A percentile compares a stretch with the other conserved stretches of the same genome.
These are phyloP conservation scores for Raphanus raphanistrum DNA, from an alignment of 345 rosid species.

Conservation along the genomic window DNA sequence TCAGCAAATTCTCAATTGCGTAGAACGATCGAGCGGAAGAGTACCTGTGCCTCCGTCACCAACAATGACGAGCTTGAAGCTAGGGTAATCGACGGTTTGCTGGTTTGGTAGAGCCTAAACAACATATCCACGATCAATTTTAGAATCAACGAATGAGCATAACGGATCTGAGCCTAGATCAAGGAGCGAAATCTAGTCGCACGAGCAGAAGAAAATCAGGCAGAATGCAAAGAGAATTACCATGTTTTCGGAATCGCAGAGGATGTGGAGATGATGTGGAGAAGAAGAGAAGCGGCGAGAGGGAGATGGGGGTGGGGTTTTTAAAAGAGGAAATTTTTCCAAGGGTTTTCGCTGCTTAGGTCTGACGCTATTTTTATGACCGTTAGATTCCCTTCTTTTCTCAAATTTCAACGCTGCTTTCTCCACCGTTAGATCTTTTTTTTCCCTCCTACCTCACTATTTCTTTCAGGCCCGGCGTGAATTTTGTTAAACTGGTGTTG, in stretches of 20 bases:
- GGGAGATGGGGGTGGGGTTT: conserved; percentile 7
- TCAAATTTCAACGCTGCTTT: conserved; percentile 9
- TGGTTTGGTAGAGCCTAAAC: conserved; percentile 73
- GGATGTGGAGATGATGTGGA: neutral
- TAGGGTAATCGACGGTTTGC: conserved; percentile 65
- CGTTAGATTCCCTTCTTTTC: conserved; percentile 42
- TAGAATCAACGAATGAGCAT: neutral
- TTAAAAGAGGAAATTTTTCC: conserved; percentile 14
- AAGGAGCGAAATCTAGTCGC: neutral
- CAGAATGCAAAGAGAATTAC: neutral
- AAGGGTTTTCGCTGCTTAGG: conserved; percentile 39
- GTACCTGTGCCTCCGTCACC: conserved; percentile 96
- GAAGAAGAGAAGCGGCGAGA: conserved; percentile 9
- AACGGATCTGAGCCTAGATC: conserved; percentile 12
- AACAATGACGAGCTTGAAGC: conserved; percentile 91
- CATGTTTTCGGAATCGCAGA: conserved; percentile 10
- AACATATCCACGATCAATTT: neutral
- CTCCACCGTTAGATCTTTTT: conserved; percentile 47
- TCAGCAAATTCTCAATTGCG: neutral
- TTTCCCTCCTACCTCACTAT: too few species aligned
- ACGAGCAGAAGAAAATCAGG: neutral
- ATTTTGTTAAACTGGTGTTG: neutral
- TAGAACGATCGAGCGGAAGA: neutral
- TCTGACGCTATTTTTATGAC: conserved; percentile 44
- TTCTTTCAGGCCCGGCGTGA: too few species aligned